Conservation (phyloP, 2,329 filamentous ascomycete genomes). For the Monilinia polystroma region DNA sequence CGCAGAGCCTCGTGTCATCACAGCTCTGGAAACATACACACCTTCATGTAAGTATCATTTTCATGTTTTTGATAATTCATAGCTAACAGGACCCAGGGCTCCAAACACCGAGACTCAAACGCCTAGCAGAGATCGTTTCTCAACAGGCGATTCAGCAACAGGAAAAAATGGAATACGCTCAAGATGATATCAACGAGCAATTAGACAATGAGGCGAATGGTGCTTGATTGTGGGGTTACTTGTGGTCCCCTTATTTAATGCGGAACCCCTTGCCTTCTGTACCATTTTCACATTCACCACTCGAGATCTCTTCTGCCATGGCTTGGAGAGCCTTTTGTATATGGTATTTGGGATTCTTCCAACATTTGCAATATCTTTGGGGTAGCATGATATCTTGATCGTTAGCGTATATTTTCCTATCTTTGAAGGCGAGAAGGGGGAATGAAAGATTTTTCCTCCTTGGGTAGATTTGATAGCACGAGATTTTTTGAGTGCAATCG, state of each 20-base stretch:
- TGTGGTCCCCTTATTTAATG: conserved; percentile 10
- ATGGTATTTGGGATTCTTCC: conserved; percentile 27
- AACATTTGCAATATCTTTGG: conserved; percentile 20
- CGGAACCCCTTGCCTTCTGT: conserved; percentile 37
- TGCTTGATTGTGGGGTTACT: conserved; percentile 28
- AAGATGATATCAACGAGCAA: conserved; percentile 50
- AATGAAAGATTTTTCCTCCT: conserved; percentile 12
- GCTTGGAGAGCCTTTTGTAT: conserved; percentile 37
- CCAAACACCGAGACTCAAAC: conserved; percentile 91
- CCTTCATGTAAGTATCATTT: conserved; percentile 74
- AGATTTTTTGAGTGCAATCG: not conserved
- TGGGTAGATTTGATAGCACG: conserved; percentile 21
- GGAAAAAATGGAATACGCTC: conserved; percentile 69
- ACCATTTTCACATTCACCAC: conserved; percentile 35
- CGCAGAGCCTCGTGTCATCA: conserved; percentile 92
- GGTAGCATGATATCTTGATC: conserved; percentile 22
- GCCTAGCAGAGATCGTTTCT: conserved; percentile 96
- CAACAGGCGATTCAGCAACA: conserved; percentile 95
- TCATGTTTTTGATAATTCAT: conserved; percentile 17
- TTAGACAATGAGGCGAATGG: conserved; percentile 39
- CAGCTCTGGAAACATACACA: conserved; percentile 94
- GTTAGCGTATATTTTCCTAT: conserved; percentile 23
- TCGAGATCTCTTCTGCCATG: conserved; percentile 33
- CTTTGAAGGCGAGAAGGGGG: conserved; percentile 9
- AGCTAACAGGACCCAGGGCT: conserved; percentile 62